A percentile compares a stretch with the other conserved stretches of the same genome.
Evolutionary conservation across 2,329 filamentous ascomycete species (phyloP).

Genomic region (Fusarium keratoplasticum): DNA sequence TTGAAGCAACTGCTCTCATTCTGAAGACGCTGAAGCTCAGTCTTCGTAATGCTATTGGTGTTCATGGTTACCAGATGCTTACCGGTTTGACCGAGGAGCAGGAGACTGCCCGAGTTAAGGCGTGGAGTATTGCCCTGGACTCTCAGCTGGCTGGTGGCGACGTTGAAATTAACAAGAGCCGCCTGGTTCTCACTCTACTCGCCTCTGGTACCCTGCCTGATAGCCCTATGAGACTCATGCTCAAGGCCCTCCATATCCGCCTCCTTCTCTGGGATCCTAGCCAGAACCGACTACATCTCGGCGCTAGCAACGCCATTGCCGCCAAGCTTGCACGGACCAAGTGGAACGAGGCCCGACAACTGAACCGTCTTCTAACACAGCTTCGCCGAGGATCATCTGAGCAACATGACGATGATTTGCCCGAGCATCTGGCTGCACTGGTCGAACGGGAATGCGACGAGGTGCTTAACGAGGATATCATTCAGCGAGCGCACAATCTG

Average conservation of each 20-base stretch:
- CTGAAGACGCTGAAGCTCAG: constrained; percentile 87
- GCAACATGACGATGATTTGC: constrained; percentile 70
- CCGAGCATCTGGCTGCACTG: constrained; percentile 79
- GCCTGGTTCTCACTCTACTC: constrained; percentile 86
- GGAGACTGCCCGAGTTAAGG: constrained; percentile 87
- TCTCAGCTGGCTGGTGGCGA: constrained; percentile 93
- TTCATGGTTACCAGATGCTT: constrained; percentile 79
- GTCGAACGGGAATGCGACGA: constrained; percentile 85
- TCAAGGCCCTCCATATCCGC: constrained; percentile 92
- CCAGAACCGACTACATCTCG: constrained; percentile 72
- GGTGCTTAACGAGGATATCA: constrained; percentile 80
- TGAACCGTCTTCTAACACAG: constrained; percentile 62
- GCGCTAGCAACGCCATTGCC: constrained; percentile 75
- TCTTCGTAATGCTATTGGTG: constrained; percentile 80
- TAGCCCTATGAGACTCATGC: constrained; percentile 85
- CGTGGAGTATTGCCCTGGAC: constrained; percentile 93
- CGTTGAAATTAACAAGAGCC: constrained; percentile 87
- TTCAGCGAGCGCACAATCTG: constrained; percentile 89
- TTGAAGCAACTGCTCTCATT: constrained; percentile 84
- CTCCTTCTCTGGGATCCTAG: constrained; percentile 85
- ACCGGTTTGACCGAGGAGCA: constrained; percentile 87
- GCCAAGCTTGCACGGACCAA: constrained; percentile 78
- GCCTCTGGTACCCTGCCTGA: constrained; percentile 88
- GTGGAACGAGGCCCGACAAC: constrained; percentile 83
- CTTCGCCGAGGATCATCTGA: constrained; percentile 55